Conservation (phyloP, 192 early-diverging fungal species). For the Coemansia sp. region DNA sequence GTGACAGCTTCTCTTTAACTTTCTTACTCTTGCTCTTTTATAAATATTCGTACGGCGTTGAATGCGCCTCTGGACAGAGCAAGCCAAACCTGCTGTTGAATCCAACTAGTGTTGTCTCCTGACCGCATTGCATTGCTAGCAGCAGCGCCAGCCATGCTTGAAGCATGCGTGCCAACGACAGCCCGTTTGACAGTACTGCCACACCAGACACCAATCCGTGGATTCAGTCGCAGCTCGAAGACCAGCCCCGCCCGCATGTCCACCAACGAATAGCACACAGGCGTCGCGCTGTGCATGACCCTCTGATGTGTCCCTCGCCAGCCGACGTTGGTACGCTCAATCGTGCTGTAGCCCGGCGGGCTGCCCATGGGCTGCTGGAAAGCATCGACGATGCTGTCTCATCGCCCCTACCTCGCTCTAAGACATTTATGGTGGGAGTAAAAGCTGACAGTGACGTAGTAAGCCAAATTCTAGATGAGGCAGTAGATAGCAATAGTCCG, state of each 20-base stretch:
- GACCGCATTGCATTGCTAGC: background rate
- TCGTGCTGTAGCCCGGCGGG: slow-evolving; percentile 12
- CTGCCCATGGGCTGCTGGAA: slow-evolving; percentile 21
- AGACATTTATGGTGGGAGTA: slow-evolving; percentile 33
- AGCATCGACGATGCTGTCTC: slow-evolving; percentile 44
- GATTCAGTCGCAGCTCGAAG: background rate
- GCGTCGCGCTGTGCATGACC: slow-evolving; percentile 28
- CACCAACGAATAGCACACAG: slow-evolving; percentile 18
- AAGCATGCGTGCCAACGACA: slow-evolving; percentile 8
- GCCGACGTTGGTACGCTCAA: slow-evolving; percentile 13
- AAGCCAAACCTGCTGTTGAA: background rate
- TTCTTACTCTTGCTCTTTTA: background rate
- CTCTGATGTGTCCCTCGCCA: slow-evolving; percentile 35
- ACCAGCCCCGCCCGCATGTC: slow-evolving; percentile 3
- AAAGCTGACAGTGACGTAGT: slow-evolving; percentile 27
- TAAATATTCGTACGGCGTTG: background rate
- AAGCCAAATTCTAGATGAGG: background rate
- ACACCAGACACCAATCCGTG: slow-evolving; percentile 20
- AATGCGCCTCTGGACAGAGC: background rate
- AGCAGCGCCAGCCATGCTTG: slow-evolving; percentile 10
- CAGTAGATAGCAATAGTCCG: background rate
- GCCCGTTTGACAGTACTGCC: background rate
- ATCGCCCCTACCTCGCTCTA: slow-evolving; percentile 37
- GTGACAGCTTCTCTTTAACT: background rate
- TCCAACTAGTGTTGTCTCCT: background rate